phyloP scores from a whole-genome alignment of 768 basidiomycete genomes.

The Cystobasidium tubakii region DNA sequence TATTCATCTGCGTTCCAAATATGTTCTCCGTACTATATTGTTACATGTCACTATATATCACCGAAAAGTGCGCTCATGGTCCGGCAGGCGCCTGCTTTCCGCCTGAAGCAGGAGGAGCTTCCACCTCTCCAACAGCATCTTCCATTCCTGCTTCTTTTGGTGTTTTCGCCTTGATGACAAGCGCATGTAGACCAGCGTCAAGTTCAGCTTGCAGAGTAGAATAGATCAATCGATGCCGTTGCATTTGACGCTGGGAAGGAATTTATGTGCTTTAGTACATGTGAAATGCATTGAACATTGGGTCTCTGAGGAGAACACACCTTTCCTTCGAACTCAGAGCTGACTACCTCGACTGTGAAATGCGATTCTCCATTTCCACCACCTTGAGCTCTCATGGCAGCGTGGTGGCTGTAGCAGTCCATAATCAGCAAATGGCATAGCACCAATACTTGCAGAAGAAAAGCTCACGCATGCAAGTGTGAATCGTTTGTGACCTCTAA shows the following conservation, averaged over 20 bases:
- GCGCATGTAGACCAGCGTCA: conserved; percentile 51
- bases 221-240: conserved; percentile 53
- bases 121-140: not conserved
- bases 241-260: conserved; percentile 47
- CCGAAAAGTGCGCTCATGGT: conserved; percentile 2
- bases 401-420: conserved; percentile 46
- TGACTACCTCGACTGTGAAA: conserved; percentile 45
- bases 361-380: conserved; percentile 53
- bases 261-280: too few relatives aligned
- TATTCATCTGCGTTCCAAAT: too few relatives aligned
- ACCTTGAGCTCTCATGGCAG: conserved; percentile 51
- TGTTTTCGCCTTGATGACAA: conserved; percentile 50
- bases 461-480: conserved; percentile 30
- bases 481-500: conserved; percentile 51
- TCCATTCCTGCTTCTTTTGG: conserved; percentile 47
- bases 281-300: too few relatives aligned
- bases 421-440: not conserved
- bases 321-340: conserved; percentile 44
- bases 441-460: not conserved
- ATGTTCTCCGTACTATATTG: too few relatives aligned
- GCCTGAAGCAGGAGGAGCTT: conserved; percentile 13
- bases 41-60: too few relatives aligned
- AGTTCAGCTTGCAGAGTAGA: conserved; percentile 51
- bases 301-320: conserved; percentile 34
- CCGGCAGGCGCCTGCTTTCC: conserved; percentile 21